A percentile compares a stretch with the other conserved stretches of the same genome.
Evolutionary conservation across 2,329 filamentous ascomycete genomes (phyloP).

Genomic region (Aspergillus felis): DNA sequence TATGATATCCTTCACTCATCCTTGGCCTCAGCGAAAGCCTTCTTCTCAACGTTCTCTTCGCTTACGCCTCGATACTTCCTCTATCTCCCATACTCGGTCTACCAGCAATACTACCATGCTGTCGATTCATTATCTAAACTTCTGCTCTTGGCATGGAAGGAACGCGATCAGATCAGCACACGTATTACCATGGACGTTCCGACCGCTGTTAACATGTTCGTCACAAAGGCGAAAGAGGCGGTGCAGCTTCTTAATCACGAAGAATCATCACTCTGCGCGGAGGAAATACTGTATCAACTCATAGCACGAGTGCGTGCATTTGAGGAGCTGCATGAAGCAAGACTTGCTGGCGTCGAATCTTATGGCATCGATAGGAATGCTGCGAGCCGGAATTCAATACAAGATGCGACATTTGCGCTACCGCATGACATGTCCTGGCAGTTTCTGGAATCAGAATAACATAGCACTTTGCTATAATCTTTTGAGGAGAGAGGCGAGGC

Average conservation of each 20-base stretch:
- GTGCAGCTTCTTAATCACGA: neutral
- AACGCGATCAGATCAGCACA: conserved; percentile 24
- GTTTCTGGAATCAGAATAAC: neutral
- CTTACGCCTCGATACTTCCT: conserved; percentile 45
- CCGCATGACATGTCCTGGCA: neutral
- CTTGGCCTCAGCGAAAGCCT: conserved; percentile 45
- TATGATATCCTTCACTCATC: conserved; percentile 45
- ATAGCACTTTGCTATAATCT: too few relatives aligned
- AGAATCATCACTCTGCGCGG: neutral
- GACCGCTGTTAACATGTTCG: conserved; percentile 12
- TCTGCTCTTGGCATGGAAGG: conserved; percentile 17
- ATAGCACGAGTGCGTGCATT: neutral
- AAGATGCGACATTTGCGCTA: neutral
- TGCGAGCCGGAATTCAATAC: neutral
- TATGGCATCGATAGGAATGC: neutral
- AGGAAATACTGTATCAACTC: neutral
- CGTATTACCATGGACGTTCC: conserved; percentile 19
- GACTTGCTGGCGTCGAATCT: neutral
- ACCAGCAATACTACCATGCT: conserved; percentile 46
- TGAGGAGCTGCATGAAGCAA: neutral
- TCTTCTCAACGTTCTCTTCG: conserved; percentile 49
- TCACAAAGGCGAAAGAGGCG: conserved; percentile 17
- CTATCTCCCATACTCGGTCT: conserved; percentile 45
- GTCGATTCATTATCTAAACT: conserved; percentile 24
- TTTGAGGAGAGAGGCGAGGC: neutral